Base-by-base conservation (phyloP, 805 yeast genomes). In the Saturnispora besseyi region DNA sequence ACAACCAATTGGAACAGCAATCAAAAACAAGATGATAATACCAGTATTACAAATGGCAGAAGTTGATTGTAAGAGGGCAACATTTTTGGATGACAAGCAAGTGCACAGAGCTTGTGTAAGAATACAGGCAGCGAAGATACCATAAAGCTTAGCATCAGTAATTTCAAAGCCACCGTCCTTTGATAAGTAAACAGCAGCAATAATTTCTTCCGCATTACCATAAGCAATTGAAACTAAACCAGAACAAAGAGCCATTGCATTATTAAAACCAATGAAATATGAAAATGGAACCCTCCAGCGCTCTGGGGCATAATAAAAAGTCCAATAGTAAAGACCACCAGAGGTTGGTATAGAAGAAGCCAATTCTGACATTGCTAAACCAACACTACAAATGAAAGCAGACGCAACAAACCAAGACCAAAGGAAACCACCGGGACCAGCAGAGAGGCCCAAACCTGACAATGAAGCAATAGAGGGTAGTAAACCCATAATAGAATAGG, bases 291-390 rank as follows among this genome's bases (percentile, higher is more conserved):
- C 77, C 18, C 75, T 75, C 63, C 66, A 69, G 54, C 67, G 69
- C 22, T 75, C 76, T 10, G 86, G 85, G 4, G 85, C 77, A 54
- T 81, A 66, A 56, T 78, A 78, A 3, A 78, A 72, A 2, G 81
- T 81, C 53, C 87, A 85, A 56, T 82, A 82, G 46, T 84, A 84
- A 11, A 84, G 74, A 44, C 87, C 87, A 28, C 84, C 78, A 9
- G 83, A 71, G 5, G 84, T 81, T 37, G 88, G 88, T 66, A 77
- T 78, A 6, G 84, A 79, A 28, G 79, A 72, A n/a, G 84, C 75
- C 33, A 82, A 69, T 60, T 82, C 87, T 0, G 85, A 84, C 76
- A 82, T 70, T 18, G 81, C 73, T 41, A 74, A 67, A 12, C 84
- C 84, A 44, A 82, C 85, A 3, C 74, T 70, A 44, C 75, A 67